Base-by-base conservation (phyloP, 2,329 filamentous ascomycete species). In the Stachybotrys elegans region DNA sequence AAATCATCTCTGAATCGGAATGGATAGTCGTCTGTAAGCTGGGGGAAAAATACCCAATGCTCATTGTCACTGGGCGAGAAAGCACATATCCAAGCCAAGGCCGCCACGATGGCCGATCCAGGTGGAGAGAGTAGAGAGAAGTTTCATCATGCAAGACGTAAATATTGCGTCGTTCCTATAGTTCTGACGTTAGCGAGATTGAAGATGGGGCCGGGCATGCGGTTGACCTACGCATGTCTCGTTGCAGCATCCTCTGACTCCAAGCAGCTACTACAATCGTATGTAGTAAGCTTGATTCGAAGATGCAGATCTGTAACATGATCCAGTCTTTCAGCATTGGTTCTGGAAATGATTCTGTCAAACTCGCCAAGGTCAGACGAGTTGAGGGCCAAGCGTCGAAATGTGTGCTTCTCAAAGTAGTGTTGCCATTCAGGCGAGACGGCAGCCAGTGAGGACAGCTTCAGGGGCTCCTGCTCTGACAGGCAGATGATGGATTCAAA, bases 111-210 rank as follows among this genome's bases (percentile, higher is more conserved):
- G 21, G n/a, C 43, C 47, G 29, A 40, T 14, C 47, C 47, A 48
- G 5, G 3, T 20, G 4, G 49, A 49, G 12, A 51, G 40, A 6
- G 17, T 17, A 2, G 16, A 11, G 4, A 51, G 29, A 8, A 51
- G 20, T 4, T 13, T 4, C 16, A 1, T 19, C 2, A 48, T 20
- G 5, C 32, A 22, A 5, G 13, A 22, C 2, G 45, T 51, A 27
- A 52, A 52, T 17, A 23, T 13, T 23, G 3, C 12, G 9, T 48
- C 43, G 38, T 52, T 52, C 1, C 49, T 49, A 16, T 37, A 42
- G 16, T n/a, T n/a, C n/a, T 7, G 13, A n/a, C 25, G n/a, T 39
- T 7, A 20, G 22, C 13, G n/a, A 16, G 16, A n/a, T 20, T 29
- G 12, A 4, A 16, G 12, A 12, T 2, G 25, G 5, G 5, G n/a